Base-by-base conservation (phyloP, 768 basidiomycete genomes). In the Kwoniella sp. region DNA sequence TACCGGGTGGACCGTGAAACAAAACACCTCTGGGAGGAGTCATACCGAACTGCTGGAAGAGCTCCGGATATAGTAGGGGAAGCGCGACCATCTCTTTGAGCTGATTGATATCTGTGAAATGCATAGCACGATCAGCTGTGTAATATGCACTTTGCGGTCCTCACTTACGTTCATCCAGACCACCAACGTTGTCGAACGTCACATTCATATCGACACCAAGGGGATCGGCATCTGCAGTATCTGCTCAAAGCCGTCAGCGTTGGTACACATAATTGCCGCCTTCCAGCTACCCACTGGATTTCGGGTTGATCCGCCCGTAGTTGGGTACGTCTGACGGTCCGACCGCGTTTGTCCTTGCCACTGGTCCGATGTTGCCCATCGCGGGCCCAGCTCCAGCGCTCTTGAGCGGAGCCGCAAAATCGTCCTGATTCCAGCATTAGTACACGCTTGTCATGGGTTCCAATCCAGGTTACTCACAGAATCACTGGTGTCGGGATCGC, bases 1-100 rank as follows among this genome's bases (percentile, higher is more conserved):
- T 99, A n/a, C 96, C 96, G 0, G 96, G 96, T 10, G 96, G 96
- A 17, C 96, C 96, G 76, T 98, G 95, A 81, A 99, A 96, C 22
- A 99, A 82, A 0, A 99, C 96, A 54, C 96, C 96, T 30, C 96
- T 85, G 1, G 96, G 96, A 46, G 96, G 96, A 0, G 92, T 97
- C 40, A 99, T 87, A 55, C 87, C 88, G 80, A 98, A 95, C 52
- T 88, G 87, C 69, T 94, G 91, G 77, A 98, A 98, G 15, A 99
- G 87, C 79, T 99, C 96, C 0, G 96, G 96, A 77, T 99, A 98
- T 24, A 97, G 82, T 0, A 99, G 83, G 1, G 96, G 96, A 0
- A 99, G 85, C 9, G 97, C 84, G 0, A 97, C 97, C 96, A 99
- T 98, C 78, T 99, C 96, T 81, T 97, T 98, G 63, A 98, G 82